phyloP scores from a whole-genome alignment of 176 grass and related monocot species.

The Zoysia pacifica region DNA sequence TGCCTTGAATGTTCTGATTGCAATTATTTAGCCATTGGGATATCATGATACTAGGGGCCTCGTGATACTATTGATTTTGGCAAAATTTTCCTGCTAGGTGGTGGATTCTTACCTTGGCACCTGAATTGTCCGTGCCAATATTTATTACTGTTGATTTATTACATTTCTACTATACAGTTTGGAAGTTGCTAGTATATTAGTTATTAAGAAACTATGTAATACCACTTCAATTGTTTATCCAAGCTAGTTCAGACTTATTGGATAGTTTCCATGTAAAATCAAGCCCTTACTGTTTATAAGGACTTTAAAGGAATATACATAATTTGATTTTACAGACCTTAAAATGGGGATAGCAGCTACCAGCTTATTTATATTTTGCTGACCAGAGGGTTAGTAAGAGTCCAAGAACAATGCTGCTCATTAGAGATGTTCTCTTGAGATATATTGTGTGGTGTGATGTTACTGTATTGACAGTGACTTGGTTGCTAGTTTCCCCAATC shows the following conservation, averaged over 20 bases:
- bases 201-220: not conserved
- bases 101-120: not conserved
- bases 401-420: not conserved
- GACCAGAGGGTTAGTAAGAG: not conserved
- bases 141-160: not conserved
- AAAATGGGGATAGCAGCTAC: not conserved
- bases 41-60: not conserved
- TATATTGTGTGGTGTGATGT: slow-evolving; percentile 11
- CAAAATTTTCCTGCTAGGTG: not conserved
- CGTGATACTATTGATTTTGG: not conserved
- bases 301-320: not conserved
- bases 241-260: not conserved
- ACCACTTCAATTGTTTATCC: not conserved
- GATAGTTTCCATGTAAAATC: not conserved
- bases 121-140: not conserved
- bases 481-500: not conserved
- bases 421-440: not conserved
- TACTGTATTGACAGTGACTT: not conserved
- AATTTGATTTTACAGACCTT: not conserved
- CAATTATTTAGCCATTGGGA: slow-evolving; percentile 1
- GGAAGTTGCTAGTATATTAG: not conserved
- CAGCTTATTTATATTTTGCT: slow-evolving; percentile 28
- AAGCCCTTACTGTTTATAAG: not conserved
- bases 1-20: not conserved
- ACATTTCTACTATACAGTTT: not conserved